Base-by-base conservation (phyloP, 371 early-diverging fungal species). In the Zychaea mexicana region DNA sequence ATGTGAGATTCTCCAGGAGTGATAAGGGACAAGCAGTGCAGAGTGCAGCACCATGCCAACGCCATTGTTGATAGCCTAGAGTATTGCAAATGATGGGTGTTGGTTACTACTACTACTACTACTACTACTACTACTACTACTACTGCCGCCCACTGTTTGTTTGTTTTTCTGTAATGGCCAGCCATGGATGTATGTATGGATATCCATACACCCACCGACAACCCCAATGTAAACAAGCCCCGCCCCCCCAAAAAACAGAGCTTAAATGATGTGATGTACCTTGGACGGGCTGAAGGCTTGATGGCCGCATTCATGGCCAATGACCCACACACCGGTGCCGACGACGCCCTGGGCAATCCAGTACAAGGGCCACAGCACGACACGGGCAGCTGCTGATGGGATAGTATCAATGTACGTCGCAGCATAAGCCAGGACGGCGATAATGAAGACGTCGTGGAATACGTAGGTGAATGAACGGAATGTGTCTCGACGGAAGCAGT, bases 241-340 rank as follows among this genome's bases (percentile, higher is more conserved):
- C n/a, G n/a, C n/a, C n/a, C n/a, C n/a, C n/a, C n/a, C n/a, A n/a
- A n/a, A n/a, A n/a, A n/a, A n/a, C 38, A 36, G 38, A 9, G 38
- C n/a, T n/a, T n/a, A 17, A 21, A 61, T 52, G 39, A 39, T 15
- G 10, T 13, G 12, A 36, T 15, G 15, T 67, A 73, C 77, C 68
- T 84, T 85, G 82, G 87, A 86, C 62, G 88, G 81, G 21, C 92
- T 91, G 82, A 92, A 96, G 4, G 90, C 87, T 57, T 89, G 91
- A 73, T 94, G 96, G 9, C 94, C 96, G 67, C 90, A 88, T 72
- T 91, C 95, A 69, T 95, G 96, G 36, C 93, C 96, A 58, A 94
- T 82, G 26, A 94, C 93, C 96, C 96, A 95, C 59, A 93, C 57
- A 27, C 96, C 96, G 27, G 94, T 94, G 69, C 87, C 82, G 21